Conservation (phyloP, 129 eudicot species). For the Centrapalus pauciflorus region DNA sequence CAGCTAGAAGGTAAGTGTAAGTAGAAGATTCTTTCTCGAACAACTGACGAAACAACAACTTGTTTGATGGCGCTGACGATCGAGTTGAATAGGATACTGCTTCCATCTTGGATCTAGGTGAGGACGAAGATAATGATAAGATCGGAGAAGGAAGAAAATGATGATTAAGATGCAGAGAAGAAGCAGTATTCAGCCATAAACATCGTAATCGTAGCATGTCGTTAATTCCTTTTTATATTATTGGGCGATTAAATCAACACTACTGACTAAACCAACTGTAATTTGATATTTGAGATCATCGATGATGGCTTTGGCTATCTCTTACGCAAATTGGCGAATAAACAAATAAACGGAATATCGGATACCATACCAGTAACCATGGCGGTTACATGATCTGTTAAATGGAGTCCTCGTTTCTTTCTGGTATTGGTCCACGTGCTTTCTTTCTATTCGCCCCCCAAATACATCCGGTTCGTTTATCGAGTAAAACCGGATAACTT, state of each 20-base stretch:
- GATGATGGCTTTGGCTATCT: background rate
- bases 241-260: slow-evolving; percentile 24
- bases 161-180: slow-evolving; percentile 10
- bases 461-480: too few relatives aligned
- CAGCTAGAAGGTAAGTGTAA: slow-evolving; percentile 93
- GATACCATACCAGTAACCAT: slow-evolving; percentile 6
- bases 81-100: slow-evolving; percentile 52
- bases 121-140: slow-evolving; percentile 14
- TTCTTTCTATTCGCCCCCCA: too few relatives aligned
- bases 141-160: slow-evolving; percentile 8
- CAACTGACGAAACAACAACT: slow-evolving; percentile 75
- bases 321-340: background rate
- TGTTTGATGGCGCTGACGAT: slow-evolving; percentile 27
- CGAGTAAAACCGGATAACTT: too few relatives aligned
- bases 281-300: background rate
- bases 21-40: slow-evolving; percentile 97
- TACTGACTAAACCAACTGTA: slow-evolving; percentile 16
- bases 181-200: slow-evolving; percentile 19
- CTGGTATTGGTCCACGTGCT: slow-evolving; percentile 22
- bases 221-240: background rate
- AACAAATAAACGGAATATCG: slow-evolving; percentile 2
- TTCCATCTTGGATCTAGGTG: slow-evolving; percentile 44
- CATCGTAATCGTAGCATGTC: slow-evolving; percentile 46
- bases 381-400: slow-evolving; percentile 20
- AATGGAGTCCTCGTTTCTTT: background rate